phyloP scores from a whole-genome alignment of 2,329 filamentous ascomycete genomes.

The Phaeoacremonium minimum region DNA sequence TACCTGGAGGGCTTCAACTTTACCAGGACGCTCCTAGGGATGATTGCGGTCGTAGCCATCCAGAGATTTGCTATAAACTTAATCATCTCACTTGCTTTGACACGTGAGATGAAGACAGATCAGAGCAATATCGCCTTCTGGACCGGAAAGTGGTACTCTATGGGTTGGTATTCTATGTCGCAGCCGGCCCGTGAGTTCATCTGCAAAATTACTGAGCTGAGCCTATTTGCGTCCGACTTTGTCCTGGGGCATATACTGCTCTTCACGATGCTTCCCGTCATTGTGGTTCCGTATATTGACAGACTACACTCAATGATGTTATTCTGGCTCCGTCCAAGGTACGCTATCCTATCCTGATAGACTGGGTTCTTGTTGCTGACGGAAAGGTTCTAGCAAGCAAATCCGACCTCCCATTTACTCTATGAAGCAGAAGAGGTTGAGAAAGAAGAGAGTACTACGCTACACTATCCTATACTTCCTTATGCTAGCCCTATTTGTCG shows the following conservation, averaged over 20 bases:
- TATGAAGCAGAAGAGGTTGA: conserved; percentile 95
- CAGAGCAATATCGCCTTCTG: conserved; percentile 98
- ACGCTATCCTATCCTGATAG: conserved; percentile 53
- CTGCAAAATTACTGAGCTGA: conserved; percentile 97
- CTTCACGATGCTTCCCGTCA: conserved; percentile 86
- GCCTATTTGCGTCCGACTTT: conserved; percentile 94
- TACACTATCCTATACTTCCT: conserved; percentile 92
- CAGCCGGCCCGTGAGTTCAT: conserved; percentile 96
- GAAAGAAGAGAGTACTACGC: conserved; percentile 86
- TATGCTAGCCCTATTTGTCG: conserved; percentile 78
- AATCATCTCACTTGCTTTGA: conserved; percentile 80
- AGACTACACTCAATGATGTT: conserved; percentile 97
- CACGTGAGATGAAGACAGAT: conserved; percentile 93
- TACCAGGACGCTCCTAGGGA: conserved; percentile 74
- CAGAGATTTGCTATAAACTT: conserved; percentile 96
- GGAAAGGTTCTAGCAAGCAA: conserved; percentile 67
- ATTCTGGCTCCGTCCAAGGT: conserved; percentile 98
- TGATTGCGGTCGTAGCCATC: conserved; percentile 87
- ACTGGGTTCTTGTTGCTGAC: conserved; percentile 1
- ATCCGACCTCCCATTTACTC: conserved; percentile 98
- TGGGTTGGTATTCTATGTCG: conserved; percentile 95
- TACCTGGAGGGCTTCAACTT: conserved; percentile 88
- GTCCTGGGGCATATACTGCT: conserved; percentile 84
- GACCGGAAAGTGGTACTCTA: conserved; percentile 99
- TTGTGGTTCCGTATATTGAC: conserved; percentile 84